Evolutionary conservation across 208 protist genomes (phyloP), one percentile per base, ranked within the genome.

Genomic region (Phytomonas sp.): DNA sequence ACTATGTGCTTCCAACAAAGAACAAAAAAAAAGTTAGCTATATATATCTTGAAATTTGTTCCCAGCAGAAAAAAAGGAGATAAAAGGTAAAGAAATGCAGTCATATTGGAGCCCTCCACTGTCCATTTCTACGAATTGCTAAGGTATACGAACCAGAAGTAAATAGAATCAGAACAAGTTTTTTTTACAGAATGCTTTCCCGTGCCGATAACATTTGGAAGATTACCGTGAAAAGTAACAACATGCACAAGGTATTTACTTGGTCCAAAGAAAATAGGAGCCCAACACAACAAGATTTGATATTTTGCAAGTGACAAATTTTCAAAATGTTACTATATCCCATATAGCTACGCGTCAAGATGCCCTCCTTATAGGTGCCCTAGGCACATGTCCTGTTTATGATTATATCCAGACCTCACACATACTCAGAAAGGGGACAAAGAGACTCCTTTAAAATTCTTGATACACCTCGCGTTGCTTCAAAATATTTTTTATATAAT

Each of bases 401-500:
- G 11, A 56, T 56, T 4, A 0, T 32, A 32, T 20, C 5, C 60
- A 32, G 20, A 9, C 23, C 29, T 64, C 32, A 64, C 60, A 17
- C 60, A 20, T 64, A 64, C 26, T 37, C 60, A 64, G 3, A 59
- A 59, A 33, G 28, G 13, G 11, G 6, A 20, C 20, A 26, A 64
- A 64, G 60, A 33, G n/a, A 11, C 28, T 26, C 29, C 33, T 32
- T 66, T 30, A 28, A 20, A 30, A 11, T 61, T 72, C 67, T 36
- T 53, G 9, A 56, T 31, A 23, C 62, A 33, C 64, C 63, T 74
- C 66, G 34, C 81, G 83, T 71, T 92, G 59, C 83, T 96, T 91
- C 53, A 98, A 53, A 51, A 98, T 95, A 66, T 94, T 98, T 51
- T 85, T 93, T 36, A 98, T 93, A 77, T 96, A 98, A 73, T 97